A percentile compares a stretch with the other conserved stretches of the same genome.
phyloP scores from a whole-genome alignment of 257 asterid species.

The Solanum pinnatisectum region DNA sequence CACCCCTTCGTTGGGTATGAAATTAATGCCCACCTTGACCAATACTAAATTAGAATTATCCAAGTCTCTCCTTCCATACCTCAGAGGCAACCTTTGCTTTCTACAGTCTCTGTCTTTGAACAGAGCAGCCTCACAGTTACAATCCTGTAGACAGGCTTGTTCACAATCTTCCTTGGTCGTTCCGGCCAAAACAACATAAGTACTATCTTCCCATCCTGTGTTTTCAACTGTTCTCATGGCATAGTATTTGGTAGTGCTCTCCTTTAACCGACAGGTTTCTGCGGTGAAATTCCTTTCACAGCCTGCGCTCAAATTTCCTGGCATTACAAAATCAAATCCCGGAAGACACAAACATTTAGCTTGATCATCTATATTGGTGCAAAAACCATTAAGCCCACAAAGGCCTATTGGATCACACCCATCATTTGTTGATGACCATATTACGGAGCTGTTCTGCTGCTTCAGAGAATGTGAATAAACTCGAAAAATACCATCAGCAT shows the following conservation, averaged over 20 bases:
- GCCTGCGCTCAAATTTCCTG: slow-evolving; percentile 23
- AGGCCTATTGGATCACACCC: slow-evolving; percentile 32
- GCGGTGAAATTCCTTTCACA: slow-evolving; percentile 12
- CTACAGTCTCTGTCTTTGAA: slow-evolving; percentile 10
- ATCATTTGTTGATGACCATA: slow-evolving; percentile 8
- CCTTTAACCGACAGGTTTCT: slow-evolving; percentile 12
- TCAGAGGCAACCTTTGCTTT: slow-evolving; percentile 45
- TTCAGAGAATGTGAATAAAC: slow-evolving; percentile 22
- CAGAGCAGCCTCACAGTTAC: slow-evolving; percentile 41
- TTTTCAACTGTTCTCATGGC: slow-evolving; percentile 4
- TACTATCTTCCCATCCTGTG: slow-evolving; percentile 18
- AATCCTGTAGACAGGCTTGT: slow-evolving; percentile 34
- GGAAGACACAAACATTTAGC: slow-evolving; percentile 32
- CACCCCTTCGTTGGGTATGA: background rate
- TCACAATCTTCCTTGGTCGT: slow-evolving; percentile 18
- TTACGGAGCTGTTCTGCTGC: slow-evolving; percentile 5
- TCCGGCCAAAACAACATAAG: background rate
- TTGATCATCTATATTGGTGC: slow-evolving; percentile 3
- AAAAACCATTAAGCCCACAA: slow-evolving; percentile 44
- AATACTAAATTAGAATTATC: slow-evolving; percentile 12
- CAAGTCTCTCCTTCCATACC: slow-evolving; percentile 19
- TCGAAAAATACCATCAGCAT: slow-evolving; percentile 35
- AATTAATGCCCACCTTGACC: slow-evolving; percentile 8
- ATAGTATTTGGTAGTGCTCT: background rate
- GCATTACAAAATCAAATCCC: slow-evolving; percentile 17